A percentile compares a stretch with the other conserved stretches of the same genome.
Evolutionary conservation across 139 green algal genomes (phyloP).

Genomic region (Eudorina sp.): DNA sequence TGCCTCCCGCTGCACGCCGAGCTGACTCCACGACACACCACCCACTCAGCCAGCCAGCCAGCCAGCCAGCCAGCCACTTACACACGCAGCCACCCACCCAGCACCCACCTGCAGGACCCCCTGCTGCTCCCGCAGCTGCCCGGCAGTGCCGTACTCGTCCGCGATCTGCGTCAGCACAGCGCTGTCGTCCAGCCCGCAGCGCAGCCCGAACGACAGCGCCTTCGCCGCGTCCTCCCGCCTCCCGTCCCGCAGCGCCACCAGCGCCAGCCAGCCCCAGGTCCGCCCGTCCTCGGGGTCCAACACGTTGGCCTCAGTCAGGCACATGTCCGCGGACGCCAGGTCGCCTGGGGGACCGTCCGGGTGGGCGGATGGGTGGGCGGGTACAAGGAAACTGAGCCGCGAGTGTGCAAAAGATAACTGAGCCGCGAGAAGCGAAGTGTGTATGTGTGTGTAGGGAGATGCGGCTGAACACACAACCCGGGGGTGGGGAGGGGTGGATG

Average conservation of each 20-base stretch:
- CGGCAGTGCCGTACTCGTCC: slow-evolving; percentile 10
- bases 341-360: slow-evolving; percentile 41
- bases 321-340: slow-evolving; percentile 23
- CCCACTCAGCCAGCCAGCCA: too few species aligned
- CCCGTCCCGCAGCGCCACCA: slow-evolving; percentile 41
- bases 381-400: too few species aligned
- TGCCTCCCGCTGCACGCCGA: too few species aligned
- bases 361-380: too few species aligned
- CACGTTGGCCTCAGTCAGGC: slow-evolving; percentile 47
- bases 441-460: too few species aligned
- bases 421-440: too few species aligned
- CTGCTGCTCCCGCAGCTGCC: slow-evolving; percentile 36
- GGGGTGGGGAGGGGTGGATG: too few species aligned
- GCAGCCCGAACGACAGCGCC: slow-evolving; percentile 14
- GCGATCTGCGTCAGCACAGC: slow-evolving; percentile 14
- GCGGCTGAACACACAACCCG: too few species aligned
- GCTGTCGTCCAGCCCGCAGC: slow-evolving; percentile 1
- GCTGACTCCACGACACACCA: too few species aligned
- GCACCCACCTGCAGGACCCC: slow-evolving; percentile 21
- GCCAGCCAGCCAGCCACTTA: too few species aligned
- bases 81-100: too few species aligned
- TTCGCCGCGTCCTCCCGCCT: slow-evolving; percentile 20
- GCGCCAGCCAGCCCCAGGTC: slow-evolving; percentile 39
- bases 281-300: slow-evolving; percentile 36
- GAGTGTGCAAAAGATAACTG: too few species aligned